A percentile compares a stretch with the other conserved stretches of the same genome.
Conservation (phyloP, 495 filamentous ascomycete genomes). For the Penicillium cataractarum region DNA sequence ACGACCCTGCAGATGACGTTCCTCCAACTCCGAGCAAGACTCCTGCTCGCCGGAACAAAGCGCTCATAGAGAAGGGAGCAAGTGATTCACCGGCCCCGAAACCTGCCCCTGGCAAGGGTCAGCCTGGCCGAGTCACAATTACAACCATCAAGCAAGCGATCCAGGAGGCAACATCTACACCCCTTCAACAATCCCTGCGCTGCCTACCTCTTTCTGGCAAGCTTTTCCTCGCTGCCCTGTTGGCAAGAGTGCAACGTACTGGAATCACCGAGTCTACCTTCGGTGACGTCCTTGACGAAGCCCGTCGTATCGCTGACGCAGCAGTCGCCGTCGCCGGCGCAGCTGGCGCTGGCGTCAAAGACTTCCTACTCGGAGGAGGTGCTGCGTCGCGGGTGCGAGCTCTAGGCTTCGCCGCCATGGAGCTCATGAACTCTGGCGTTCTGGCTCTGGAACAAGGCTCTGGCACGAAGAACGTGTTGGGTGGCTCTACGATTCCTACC, state of each 20-base stretch:
- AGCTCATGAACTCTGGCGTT: constrained; percentile 84
- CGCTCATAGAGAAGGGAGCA: constrained; percentile 20
- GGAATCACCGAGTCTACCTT: constrained; percentile 85
- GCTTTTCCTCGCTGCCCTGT: constrained; percentile 78
- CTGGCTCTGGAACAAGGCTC: constrained; percentile 72
- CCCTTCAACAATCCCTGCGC: constrained; percentile 85
- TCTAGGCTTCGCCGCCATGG: constrained; percentile 72
- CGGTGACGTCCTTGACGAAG: constrained; percentile 91
- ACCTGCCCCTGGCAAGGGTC: constrained; percentile 30
- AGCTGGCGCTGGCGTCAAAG: constrained; percentile 44
- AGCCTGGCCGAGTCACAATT: constrained; percentile 75
- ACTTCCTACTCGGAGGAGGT: constrained; percentile 48
- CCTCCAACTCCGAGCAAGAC: constrained; percentile 54
- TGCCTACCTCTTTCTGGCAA: constrained; percentile 80
- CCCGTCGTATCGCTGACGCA: constrained; percentile 69
- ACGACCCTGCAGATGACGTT: constrained; percentile 40
- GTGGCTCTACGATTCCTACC: constrained; percentile 46
- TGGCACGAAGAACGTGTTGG: constrained; percentile 35
- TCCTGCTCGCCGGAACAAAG: constrained; percentile 37
- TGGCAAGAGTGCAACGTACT: constrained; percentile 76
- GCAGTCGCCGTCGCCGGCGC: constrained; percentile 51
- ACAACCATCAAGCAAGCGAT: constrained; percentile 92
- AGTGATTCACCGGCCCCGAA: constrained; percentile 18
- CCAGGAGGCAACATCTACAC: constrained; percentile 89
- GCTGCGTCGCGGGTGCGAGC: constrained; percentile 62